Conservation (phyloP, 2,329 filamentous ascomycete genomes). For the Purpureocillium takamizusanense region DNA sequence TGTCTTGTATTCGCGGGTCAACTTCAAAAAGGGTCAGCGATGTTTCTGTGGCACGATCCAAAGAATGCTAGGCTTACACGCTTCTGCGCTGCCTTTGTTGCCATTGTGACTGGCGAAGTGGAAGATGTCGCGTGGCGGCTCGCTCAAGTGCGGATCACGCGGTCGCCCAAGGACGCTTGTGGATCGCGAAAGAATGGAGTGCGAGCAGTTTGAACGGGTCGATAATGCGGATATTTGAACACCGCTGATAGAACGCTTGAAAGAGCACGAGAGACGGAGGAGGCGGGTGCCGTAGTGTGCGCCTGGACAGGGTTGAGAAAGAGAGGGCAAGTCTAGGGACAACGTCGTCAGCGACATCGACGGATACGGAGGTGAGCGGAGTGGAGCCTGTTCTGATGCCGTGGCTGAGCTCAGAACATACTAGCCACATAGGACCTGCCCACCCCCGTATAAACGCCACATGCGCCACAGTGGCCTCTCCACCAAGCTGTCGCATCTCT, state of each 20-base stretch:
- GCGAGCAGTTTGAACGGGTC: not conserved
- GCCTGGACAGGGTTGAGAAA: not conserved
- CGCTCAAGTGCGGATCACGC: too few species aligned
- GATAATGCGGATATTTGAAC: not conserved
- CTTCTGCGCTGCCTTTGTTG: constrained; percentile 64
- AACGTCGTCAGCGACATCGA: not conserved
- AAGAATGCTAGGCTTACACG: too few species aligned
- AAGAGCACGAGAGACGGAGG: not conserved
- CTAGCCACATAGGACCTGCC: too few species aligned
- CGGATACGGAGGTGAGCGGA: not conserved
- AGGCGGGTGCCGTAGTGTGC: not conserved
- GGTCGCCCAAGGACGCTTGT: not conserved
- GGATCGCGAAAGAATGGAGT: not conserved
- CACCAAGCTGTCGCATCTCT: too few species aligned
- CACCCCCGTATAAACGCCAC: too few species aligned
- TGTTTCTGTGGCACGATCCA: not conserved
- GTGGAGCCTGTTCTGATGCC: too few species aligned
- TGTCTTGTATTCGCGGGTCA: constrained; percentile 54
- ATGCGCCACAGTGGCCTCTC: too few species aligned
- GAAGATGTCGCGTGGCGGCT: constrained; percentile 7
- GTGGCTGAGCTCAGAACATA: too few species aligned
- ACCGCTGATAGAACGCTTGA: not conserved
- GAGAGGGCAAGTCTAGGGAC: not conserved
- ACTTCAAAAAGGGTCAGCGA: constrained; percentile 27
- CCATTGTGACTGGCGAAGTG: constrained; percentile 38